phyloP scores from a whole-genome alignment of 768 basidiomycete species.

The Boletus subparvulus region DNA sequence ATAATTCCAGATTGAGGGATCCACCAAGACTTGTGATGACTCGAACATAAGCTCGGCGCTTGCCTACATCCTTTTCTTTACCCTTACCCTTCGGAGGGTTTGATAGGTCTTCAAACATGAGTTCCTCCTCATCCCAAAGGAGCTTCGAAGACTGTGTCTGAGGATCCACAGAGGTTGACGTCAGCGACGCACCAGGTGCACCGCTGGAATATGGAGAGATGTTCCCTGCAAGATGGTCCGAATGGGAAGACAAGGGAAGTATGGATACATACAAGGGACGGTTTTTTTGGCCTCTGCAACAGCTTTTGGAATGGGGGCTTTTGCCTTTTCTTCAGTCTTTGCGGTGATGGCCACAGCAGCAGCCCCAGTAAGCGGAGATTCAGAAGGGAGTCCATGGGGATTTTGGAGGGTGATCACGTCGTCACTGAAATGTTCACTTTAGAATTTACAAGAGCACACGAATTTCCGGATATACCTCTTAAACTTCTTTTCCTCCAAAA shows the following conservation, averaged over 20 bases:
- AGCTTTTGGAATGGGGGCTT: conserved; percentile 31
- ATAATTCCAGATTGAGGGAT: conserved; percentile 80
- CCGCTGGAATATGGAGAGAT: conserved; percentile 91
- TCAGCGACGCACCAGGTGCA: conserved; percentile 87
- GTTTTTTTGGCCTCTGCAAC: conserved; percentile 47
- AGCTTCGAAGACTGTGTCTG: conserved; percentile 66
- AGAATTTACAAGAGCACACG: not conserved
- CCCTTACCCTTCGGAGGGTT: conserved; percentile 79
- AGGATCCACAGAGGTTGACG: conserved; percentile 88
- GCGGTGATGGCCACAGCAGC: conserved; percentile 31
- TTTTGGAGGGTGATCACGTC: conserved; percentile 96
- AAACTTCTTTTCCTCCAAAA: conserved; percentile 83
- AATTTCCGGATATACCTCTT: conserved; percentile 58
- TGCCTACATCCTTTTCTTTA: conserved; percentile 92
- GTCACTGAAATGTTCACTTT: conserved; percentile 43
- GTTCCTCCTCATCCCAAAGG: conserved; percentile 98
- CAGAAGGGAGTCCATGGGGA: conserved; percentile 71
- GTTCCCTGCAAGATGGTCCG: conserved; percentile 57
- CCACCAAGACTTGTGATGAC: conserved; percentile 92
- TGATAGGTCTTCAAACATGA: conserved; percentile 95
- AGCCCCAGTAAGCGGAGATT: conserved; percentile 42
- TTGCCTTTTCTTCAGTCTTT: conserved; percentile 34
- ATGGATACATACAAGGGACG: conserved; percentile 58
- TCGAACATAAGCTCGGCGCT: conserved; percentile 92
- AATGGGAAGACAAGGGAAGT: not conserved